Conservation (phyloP, 495 filamentous ascomycete genomes). For the Trichoderma gamsii region DNA sequence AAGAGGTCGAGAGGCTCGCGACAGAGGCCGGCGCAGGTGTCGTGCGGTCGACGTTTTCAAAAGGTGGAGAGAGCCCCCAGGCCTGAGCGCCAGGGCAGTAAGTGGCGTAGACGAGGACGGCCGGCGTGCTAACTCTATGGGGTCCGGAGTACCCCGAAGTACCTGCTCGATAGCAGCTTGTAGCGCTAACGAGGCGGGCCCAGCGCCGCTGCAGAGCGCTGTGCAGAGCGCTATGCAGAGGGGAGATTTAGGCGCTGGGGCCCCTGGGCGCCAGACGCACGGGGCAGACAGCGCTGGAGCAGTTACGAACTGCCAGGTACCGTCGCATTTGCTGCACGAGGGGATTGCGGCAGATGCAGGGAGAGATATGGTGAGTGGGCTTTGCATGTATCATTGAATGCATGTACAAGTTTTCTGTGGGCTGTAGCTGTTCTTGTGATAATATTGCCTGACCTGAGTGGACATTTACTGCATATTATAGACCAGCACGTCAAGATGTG, state of each 20-base stretch:
- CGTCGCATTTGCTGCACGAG: constrained; percentile 10
- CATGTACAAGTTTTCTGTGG: background rate
- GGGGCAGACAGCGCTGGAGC: background rate
- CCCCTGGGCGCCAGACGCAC: constrained; percentile 4
- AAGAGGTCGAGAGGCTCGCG: constrained; percentile 5
- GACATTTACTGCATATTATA: too few species aligned
- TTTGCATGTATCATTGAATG: background rate
- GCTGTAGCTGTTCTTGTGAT: too few species aligned
- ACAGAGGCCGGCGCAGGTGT: constrained; percentile 10
- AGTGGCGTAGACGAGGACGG: constrained; percentile 11
- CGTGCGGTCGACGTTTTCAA: constrained; percentile 12
- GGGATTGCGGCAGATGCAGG: constrained; percentile 12
- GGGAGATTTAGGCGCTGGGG: background rate
- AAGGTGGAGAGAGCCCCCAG: constrained; percentile 6
- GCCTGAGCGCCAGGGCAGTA: background rate
- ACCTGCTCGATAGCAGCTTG: background rate
- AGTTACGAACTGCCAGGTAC: constrained; percentile 12
- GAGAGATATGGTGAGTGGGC: constrained; percentile 1
- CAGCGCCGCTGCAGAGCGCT: background rate
- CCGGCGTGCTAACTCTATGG: background rate
- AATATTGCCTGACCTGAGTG: too few species aligned
- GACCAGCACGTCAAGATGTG: too few species aligned
- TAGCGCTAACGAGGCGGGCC: background rate
- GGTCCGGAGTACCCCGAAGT: constrained; percentile 13
- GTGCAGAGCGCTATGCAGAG: background rate